These are phyloP conservation scores for Prinsepia uniflora DNA, from an alignment of 306 rosid species.

Conservation along the genomic window DNA sequence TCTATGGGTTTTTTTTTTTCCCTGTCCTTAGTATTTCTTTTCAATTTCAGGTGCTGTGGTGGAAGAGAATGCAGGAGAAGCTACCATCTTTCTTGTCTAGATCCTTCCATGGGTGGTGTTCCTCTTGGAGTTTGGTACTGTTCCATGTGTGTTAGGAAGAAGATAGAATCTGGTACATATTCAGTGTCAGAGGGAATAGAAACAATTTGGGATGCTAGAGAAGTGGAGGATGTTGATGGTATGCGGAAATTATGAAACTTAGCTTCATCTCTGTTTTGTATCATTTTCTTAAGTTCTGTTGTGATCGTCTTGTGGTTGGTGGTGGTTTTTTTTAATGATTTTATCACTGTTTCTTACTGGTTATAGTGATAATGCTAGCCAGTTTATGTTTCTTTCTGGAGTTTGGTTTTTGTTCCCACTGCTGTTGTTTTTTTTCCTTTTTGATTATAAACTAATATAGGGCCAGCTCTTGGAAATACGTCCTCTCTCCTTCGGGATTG, in stretches of 20 bases:
- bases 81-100: constrained; percentile 67
- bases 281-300: not conserved
- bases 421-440: too few relatives aligned
- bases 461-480: too few relatives aligned
- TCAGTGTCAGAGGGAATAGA: constrained; percentile 64
- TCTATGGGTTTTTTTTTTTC: constrained; percentile 8
- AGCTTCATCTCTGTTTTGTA: constrained; percentile 1
- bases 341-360: too few relatives aligned
- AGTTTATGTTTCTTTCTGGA: too few relatives aligned
- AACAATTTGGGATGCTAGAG: constrained; percentile 46
- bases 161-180: constrained; percentile 55
- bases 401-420: too few relatives aligned
- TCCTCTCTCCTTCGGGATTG: too few relatives aligned
- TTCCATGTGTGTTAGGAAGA: constrained; percentile 47
- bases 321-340: not conserved
- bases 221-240: constrained; percentile 45
- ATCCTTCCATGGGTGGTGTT: constrained; percentile 55
- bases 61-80: constrained; percentile 58
- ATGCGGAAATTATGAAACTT: constrained; percentile 18
- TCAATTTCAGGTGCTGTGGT: constrained; percentile 52
- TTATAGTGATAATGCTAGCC: too few relatives aligned
- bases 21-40: constrained; percentile 1
- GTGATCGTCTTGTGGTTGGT: not conserved
- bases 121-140: constrained; percentile 71
- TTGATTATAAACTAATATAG: too few relatives aligned